Base-by-base conservation (phyloP, 768 basidiomycete genomes). In the Lanmaoa rubissima region DNA sequence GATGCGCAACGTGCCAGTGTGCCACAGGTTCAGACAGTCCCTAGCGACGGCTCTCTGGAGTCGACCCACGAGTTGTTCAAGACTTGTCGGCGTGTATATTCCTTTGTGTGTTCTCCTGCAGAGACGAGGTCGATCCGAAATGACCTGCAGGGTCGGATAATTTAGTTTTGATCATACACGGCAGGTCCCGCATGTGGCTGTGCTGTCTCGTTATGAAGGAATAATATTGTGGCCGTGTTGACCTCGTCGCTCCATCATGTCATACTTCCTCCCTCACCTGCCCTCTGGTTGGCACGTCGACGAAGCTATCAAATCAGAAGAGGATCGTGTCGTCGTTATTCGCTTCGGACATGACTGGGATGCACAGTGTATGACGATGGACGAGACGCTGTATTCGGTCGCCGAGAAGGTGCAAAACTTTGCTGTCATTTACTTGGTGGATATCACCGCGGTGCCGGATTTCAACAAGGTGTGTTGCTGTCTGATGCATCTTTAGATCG, bases 361-460 rank as follows among this genome's bases (percentile, higher is more conserved):
- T 71, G 75, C 81, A 0, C 88, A 97, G 62, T 98, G 96, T 76
- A 98, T 98, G 97, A 90, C 87, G 17, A 97, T 98, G 94, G 97
- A 98, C 77, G 96, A 98, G 73, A 96, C 94, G 2, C 83, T 98
- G 11, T 90, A 94, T 72, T 79, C 84, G 1, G 89, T 97, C 42
- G 89, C 90, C 1, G 97, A 98, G 75, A 95, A 93, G 73, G 94
- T 98, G 5, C 94, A 98, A 78, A 98, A 99, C 76, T 98, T 96
- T 73, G 94, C 95, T 9, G 94, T 98, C 65, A 93, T 98, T 61
- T 98, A 98, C 69, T 78, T 97, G 13, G 85, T 87, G 21, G 96
- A 99, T 71, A 98, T 97, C 67, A 97, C 93, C 0, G 87, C 94
- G 58, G 96, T 98, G 0, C 96, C 97, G 2, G 97, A 98, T 71